Base-by-base conservation (phyloP, 2,329 filamentous ascomycete species). In the Colletotrichum sp. region DNA sequence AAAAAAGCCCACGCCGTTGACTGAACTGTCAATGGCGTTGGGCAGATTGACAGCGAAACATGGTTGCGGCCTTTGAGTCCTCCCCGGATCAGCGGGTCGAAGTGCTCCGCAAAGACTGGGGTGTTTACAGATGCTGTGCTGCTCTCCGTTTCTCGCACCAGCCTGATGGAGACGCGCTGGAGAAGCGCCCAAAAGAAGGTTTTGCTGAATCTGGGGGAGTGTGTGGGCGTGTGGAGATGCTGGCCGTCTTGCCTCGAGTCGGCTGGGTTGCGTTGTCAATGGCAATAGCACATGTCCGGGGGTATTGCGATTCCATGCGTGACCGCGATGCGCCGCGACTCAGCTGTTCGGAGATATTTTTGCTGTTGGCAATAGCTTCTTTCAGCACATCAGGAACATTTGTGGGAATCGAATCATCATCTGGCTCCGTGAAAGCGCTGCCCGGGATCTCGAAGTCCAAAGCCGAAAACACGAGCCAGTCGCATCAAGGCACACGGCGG, bases 81-180 rank as follows among this genome's bases (percentile, higher is more conserved):
- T 73, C 69, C 68, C 77, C 75, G 69, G 75, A 78, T 77, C 71
- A 75, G 75, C 77, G 75, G 77, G 77, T 77, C 69, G 68, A 66
- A 68, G 34, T 34, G 57, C 77, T 76, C 75, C 77, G 77, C 71
- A 63, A 28, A 49, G 49, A 60, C 72, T 44, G 71, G 68, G 63
- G 36, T 71, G 65, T 66, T 65, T 64, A 71, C 60, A 74, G 68
- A 36, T 59, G 44, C 39, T 69, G 24, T 55, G 44, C 26, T 71
- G 72, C 49, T 44, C 30, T 57, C 55, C 44, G 36, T 59, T 39
- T 64, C 34, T 63, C 28, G 32, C 57, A 30, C 59, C 32, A 34
- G 21, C 36, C 21, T 30, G 34, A 66, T 69, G 36, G 65, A 52
- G 39, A 18, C 12, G 67, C 18, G 64, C 36, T 66, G 52, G 62